Evolutionary conservation across 768 basidiomycete species (phyloP), one percentile per base, ranked within the genome.

Genomic region (Mycena amicta): DNA sequence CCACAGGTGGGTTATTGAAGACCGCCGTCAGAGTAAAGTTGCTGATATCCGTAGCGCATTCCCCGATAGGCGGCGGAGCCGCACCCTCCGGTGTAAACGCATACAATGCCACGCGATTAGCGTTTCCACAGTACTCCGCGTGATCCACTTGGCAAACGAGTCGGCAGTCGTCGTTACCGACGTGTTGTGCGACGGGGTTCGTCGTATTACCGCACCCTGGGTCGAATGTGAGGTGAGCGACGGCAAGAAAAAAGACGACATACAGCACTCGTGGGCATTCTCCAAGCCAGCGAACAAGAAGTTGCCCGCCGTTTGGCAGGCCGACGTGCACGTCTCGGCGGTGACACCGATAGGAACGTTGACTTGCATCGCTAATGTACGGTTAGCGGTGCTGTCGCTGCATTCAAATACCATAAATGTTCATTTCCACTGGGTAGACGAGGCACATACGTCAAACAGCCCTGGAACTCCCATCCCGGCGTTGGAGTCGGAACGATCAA

Each of bases 361-460:
- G 39, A 77, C 70, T 1, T 73, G 72, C 11, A 63, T 66, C 18
- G 60, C 62, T 2, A 80, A 66, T 0, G 75, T 77, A 45, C 79
- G 72, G 5, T 70, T 69, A 18, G 56, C 31, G 4, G 71, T 66
- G 5, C 62, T 62, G 59, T 80, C 78, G 1, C 78, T 80, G 55
- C 27, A 33, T 2, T 37, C 37, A 28, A 65, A 49, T 30, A 23
- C 23, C 27, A 25, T n/a, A n/a, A n/a, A n/a, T n/a, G n/a, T n/a
- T 25, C 16, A 18, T 45, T 16, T 3, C 16, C 33, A 37, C 52
- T 46, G 27, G 22, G 27, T 13, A 23, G 13, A 31, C 4, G 22
- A 47, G 3, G 18, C 45, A 50, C 81, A 50, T 63, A 84, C 87
- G 77, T 87, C 72, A 81, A 87, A 65, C 88, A 89, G 15, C 88